Conservation (phyloP, 257 asterid species). For the Lantana camara region DNA sequence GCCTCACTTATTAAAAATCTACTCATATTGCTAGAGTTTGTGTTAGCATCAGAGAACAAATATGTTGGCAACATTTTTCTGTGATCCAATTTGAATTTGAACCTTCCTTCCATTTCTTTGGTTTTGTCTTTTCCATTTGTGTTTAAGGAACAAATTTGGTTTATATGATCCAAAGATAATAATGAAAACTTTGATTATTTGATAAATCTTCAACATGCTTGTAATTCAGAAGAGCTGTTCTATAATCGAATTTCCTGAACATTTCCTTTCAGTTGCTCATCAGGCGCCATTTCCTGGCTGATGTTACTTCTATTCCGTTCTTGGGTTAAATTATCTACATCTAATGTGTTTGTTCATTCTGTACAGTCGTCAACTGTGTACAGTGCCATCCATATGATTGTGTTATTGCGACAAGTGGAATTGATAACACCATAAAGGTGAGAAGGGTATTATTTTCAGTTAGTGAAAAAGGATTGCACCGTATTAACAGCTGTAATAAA, state of each 20-base stretch:
- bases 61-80: not conserved
- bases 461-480: slow-evolving; percentile 12
- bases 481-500: slow-evolving; percentile 21
- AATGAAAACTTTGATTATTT: not conserved
- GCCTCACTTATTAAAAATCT: not conserved
- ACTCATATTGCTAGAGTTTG: not conserved
- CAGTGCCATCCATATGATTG: slow-evolving; percentile 92
- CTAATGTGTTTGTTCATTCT: slow-evolving; percentile 26
- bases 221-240: not conserved
- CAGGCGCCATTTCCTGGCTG: not conserved
- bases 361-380: slow-evolving; percentile 91
- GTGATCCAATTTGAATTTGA: not conserved
- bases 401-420: slow-evolving; percentile 94
- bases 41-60: not conserved
- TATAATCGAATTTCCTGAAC: not conserved
- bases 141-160: not conserved
- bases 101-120: not conserved
- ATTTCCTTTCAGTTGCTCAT: not conserved
- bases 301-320: not conserved
- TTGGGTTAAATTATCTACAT: not conserved
- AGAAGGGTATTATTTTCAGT: slow-evolving; percentile 20
- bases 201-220: too few relatives aligned
- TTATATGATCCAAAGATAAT: not conserved
- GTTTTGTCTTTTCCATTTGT: not conserved
- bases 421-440: slow-evolving; percentile 96